phyloP scores from a whole-genome alignment of 371 early-diverging fungal species.

The Nematocida displodere region DNA sequence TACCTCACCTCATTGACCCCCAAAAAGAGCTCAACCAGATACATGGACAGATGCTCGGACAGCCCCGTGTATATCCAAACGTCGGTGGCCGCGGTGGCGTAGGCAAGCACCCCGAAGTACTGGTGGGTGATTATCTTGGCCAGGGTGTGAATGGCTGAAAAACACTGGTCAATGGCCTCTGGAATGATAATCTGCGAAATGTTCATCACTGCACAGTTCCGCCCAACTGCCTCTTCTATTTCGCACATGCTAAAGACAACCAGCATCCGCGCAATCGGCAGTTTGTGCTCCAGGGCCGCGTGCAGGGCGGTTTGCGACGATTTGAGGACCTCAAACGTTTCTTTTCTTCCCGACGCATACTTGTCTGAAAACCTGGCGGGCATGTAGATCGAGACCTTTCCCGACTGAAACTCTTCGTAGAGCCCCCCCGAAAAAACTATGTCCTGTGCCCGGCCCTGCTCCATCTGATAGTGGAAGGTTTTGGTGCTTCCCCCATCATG shows the following conservation, averaged over 20 bases:
- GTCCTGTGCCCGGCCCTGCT: conserved; percentile 28
- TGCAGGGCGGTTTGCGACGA: not conserved
- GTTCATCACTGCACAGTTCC: conserved; percentile 46
- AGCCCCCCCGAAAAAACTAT: conserved; percentile 61
- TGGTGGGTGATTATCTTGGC: conserved; percentile 48
- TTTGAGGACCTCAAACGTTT: conserved; percentile 19
- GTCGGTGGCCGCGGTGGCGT: conserved; percentile 35
- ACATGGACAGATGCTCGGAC: conserved; percentile 57
- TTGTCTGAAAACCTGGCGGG: not conserved
- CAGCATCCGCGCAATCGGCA: conserved; percentile 11
- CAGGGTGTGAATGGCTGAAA: conserved; percentile 43
- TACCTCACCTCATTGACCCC: conserved; percentile 64
- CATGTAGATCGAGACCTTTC: not conserved
- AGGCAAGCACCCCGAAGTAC: conserved; percentile 47
- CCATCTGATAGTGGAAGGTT: conserved; percentile 55
- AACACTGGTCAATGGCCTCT: conserved; percentile 59
- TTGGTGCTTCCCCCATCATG: conserved; percentile 56
- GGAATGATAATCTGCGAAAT: conserved; percentile 42
- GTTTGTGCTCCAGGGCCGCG: conserved; percentile 12
- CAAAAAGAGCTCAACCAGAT: conserved; percentile 55
- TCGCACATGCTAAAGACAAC: conserved; percentile 55
- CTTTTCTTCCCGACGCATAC: conserved; percentile 15
- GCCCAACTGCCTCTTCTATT: conserved; percentile 30
- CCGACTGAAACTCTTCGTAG: conserved; percentile 30
- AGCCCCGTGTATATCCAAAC: conserved; percentile 61